phyloP scores from a whole-genome alignment of 495 filamentous ascomycete species.

The Penicillium malachiteum region DNA sequence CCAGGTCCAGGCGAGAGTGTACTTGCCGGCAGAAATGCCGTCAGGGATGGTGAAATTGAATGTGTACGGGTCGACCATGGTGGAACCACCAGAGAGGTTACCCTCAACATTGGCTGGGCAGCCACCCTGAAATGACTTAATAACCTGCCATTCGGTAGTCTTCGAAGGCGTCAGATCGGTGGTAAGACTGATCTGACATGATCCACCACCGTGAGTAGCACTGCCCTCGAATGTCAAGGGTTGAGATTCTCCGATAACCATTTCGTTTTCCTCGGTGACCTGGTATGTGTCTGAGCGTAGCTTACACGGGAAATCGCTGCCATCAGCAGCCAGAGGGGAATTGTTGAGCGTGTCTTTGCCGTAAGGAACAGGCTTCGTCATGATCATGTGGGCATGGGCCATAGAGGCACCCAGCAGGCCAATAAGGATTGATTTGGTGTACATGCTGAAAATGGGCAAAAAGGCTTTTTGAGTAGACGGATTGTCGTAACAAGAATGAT shows the following conservation, averaged over 20 bases:
- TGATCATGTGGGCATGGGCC: constrained; percentile 64
- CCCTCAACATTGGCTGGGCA: constrained; percentile 61
- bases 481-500: constrained; percentile 24
- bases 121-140: constrained; percentile 77
- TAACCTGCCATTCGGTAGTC: constrained; percentile 65
- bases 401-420: constrained; percentile 50
- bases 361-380: constrained; percentile 69
- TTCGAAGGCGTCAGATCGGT: constrained; percentile 62
- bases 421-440: constrained; percentile 37
- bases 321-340: constrained; percentile 58
- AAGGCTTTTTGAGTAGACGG: constrained; percentile 11
- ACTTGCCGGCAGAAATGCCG: constrained; percentile 46
- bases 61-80: constrained; percentile 17
- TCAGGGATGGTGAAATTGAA: constrained; percentile 51
- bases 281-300: constrained; percentile 23
- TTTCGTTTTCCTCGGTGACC: constrained; percentile 27
- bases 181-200: constrained; percentile 83
- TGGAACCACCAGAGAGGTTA: constrained; percentile 32
- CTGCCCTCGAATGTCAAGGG: constrained; percentile 34
- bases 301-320: constrained; percentile 82
- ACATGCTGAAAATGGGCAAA: constrained; percentile 37
- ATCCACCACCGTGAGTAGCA: constrained; percentile 84
- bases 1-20: constrained; percentile 85
- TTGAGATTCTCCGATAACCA: constrained; percentile 30
- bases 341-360: constrained; percentile 50